phyloP scores from a whole-genome alignment of 345 rosid genomes.

The Eucalyptus albens region DNA sequence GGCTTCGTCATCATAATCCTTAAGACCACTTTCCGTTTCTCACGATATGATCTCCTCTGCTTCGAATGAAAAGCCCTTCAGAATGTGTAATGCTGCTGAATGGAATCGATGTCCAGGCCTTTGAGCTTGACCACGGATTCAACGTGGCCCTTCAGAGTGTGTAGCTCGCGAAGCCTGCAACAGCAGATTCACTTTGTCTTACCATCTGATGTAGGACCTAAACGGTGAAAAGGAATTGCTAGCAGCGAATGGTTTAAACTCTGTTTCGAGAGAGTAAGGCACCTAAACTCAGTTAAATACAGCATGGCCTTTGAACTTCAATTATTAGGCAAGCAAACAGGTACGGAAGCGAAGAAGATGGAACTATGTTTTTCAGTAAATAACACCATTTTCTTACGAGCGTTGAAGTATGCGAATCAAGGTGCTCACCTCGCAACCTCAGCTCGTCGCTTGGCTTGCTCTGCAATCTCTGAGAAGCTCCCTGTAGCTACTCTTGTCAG shows the following conservation, averaged over 20 bases:
- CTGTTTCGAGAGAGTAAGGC: neutral
- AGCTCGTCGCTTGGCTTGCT: neutral
- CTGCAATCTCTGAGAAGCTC: neutral
- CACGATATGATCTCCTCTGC: neutral
- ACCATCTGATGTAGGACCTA: neutral
- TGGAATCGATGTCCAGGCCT: constrained; percentile 46
- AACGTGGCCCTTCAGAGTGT: constrained; percentile 61
- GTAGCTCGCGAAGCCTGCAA: constrained; percentile 60
- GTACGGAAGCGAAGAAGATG: neutral
- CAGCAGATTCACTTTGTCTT: neutral
- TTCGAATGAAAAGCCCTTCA: constrained; percentile 4
- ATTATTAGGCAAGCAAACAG: neutral
- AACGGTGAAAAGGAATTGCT: neutral
- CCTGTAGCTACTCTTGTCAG: neutral
- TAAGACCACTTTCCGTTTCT: neutral
- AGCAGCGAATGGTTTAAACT: neutral
- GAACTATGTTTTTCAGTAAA: neutral
- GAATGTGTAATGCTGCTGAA: constrained; percentile 66
- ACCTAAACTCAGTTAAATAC: neutral
- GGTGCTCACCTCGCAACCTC: neutral
- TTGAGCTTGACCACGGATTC: too few species aligned
- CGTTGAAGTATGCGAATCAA: neutral
- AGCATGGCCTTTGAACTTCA: neutral
- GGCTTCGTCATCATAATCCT: constrained; percentile 1
- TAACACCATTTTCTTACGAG: neutral